Conservation (phyloP, 2,329 filamentous ascomycete genomes). For the Grosmannia serpens region DNA sequence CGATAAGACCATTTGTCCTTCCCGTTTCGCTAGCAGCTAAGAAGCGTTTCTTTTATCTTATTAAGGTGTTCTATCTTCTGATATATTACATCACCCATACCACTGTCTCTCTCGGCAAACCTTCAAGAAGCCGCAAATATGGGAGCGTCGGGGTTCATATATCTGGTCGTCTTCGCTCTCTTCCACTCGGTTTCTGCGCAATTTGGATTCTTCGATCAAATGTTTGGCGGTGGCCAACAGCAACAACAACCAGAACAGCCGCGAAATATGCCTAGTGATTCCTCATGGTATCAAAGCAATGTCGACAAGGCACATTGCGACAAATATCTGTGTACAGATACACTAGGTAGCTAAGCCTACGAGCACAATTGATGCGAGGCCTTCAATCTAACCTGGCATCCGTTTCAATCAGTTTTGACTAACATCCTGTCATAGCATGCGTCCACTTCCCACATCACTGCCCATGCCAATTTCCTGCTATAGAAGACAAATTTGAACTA, state of each 20-base stretch:
- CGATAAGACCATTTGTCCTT: not conserved
- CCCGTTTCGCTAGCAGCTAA: not conserved
- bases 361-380: no score
- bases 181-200: constrained; percentile 58
- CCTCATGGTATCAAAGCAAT: constrained; percentile 52
- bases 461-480: constrained; percentile 69
- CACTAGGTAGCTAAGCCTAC: constrained; percentile 39
- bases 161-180: constrained; percentile 44
- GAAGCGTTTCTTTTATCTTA: no score
- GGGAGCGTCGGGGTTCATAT: constrained; percentile 17
- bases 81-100: not conserved
- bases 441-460: constrained; percentile 96
- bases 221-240: constrained; percentile 57
- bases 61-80: not conserved
- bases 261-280: constrained; percentile 78
- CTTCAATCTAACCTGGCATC: not conserved
- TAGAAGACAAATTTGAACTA: constrained; percentile 69
- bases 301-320: constrained; percentile 61
- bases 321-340: constrained; percentile 90
- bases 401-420: not conserved
- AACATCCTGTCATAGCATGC: constrained; percentile 47
- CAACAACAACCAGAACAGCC: constrained; percentile 44
- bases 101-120: not conserved
- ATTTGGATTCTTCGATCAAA: constrained; percentile 97
- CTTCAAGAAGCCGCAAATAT: constrained; percentile 16